Conservation (phyloP, 331 rosid species). For the Stylosanthes scabra region DNA sequence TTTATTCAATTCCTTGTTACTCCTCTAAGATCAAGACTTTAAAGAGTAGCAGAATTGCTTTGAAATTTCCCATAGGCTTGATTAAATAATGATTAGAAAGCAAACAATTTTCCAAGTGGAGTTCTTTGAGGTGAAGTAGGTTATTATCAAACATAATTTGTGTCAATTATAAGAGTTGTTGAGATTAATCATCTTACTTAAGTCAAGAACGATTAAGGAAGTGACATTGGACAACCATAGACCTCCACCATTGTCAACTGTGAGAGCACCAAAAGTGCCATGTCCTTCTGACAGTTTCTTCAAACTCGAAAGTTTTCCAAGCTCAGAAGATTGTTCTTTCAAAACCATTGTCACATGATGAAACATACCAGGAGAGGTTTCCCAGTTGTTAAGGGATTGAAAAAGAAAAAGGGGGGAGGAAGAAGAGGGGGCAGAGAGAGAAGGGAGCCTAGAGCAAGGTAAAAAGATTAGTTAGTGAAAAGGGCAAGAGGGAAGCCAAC, state of each 20-base stretch:
- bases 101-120: neutral
- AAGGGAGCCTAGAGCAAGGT: too few relatives aligned
- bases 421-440: too few relatives aligned
- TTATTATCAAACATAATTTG: neutral
- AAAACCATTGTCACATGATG: too few relatives aligned
- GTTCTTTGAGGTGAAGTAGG: neutral
- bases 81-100: neutral
- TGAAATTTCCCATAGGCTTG: neutral
- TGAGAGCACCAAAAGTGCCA: neutral
- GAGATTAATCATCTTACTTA: neutral
- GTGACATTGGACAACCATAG: neutral
- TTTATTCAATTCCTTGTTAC: too few relatives aligned
- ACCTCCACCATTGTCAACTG: neutral
- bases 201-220: neutral
- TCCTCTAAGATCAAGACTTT: neutral
- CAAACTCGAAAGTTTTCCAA: neutral
- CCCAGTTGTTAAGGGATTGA: neutral
- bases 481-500: too few relatives aligned
- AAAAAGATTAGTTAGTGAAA: too few relatives aligned
- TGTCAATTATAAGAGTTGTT: neutral
- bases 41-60: neutral
- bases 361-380: too few relatives aligned
- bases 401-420: too few relatives aligned
- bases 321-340: too few relatives aligned
- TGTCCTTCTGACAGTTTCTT: neutral